Percentiles rank a stretch among this genome's conserved stretches.
Evolutionary conservation across 2,329 filamentous ascomycete species (phyloP).

Genomic region (Dactylonectria estremocensis): DNA sequence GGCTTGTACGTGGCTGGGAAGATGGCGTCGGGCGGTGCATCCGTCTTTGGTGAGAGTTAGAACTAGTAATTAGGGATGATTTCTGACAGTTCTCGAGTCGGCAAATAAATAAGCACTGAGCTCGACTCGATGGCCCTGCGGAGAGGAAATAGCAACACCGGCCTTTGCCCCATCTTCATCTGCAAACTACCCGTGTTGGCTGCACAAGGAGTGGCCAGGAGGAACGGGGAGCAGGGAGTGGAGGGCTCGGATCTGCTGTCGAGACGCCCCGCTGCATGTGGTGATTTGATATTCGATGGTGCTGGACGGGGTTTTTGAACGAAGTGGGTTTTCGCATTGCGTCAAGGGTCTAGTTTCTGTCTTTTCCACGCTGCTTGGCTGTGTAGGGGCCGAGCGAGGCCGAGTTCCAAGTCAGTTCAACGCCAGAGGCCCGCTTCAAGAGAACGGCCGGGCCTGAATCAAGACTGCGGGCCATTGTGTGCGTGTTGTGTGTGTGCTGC

Average conservation of each 20-base stretch:
- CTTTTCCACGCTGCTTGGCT: slow-evolving; percentile 27
- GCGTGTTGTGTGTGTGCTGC: slow-evolving; percentile 7
- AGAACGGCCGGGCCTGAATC: slow-evolving; percentile 19
- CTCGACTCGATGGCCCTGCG: slow-evolving; percentile 1
- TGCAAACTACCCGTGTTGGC: slow-evolving; percentile 46
- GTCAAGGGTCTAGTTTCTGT: slow-evolving; percentile 42
- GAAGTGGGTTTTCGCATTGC: slow-evolving; percentile 37
- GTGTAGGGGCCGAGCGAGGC: slow-evolving; percentile 22
- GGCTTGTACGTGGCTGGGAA: slow-evolving; percentile 34
- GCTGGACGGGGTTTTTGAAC: slow-evolving; percentile 17
- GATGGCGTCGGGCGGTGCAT: slow-evolving; percentile 40
- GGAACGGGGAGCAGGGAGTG: background rate
- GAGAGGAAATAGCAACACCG: slow-evolving; percentile 31
- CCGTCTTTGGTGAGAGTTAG: slow-evolving; percentile 21
- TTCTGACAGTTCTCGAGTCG: slow-evolving; percentile 13
- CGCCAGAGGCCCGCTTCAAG: slow-evolving; percentile 16
- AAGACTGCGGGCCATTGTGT: background rate
- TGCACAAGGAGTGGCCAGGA: slow-evolving; percentile 42
- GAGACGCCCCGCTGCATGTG: slow-evolving; percentile 45
- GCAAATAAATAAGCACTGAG: background rate
- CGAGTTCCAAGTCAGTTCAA: slow-evolving; percentile 24
- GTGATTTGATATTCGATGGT: slow-evolving; percentile 38
- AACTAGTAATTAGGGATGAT: slow-evolving; percentile 14
- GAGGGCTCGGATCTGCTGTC: slow-evolving; percentile 44
- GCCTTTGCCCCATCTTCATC: slow-evolving; percentile 35